These are phyloP conservation scores for Cenchrus fungigraminus DNA, from an alignment of 176 grass and related monocot species.

Conservation along the genomic window DNA sequence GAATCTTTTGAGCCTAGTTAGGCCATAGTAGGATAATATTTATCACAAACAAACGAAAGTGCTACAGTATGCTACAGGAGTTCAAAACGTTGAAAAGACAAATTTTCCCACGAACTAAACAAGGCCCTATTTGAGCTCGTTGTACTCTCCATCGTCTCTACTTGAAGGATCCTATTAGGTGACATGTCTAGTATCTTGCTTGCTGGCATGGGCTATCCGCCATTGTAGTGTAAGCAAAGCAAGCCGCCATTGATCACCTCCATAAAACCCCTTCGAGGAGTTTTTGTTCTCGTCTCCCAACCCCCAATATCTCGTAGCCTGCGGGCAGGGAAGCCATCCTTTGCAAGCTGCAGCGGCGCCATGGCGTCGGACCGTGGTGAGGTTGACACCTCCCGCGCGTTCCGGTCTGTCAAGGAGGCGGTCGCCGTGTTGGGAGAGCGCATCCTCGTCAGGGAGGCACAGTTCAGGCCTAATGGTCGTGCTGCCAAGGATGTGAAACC, in stretches of 20 bases:
- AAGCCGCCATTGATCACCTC: constrained; percentile 36
- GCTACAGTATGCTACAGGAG: too few species aligned
- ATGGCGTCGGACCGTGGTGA: constrained; percentile 34
- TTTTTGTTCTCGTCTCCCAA: constrained; percentile 32
- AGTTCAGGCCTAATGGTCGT: constrained; percentile 30
- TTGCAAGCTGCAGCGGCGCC: constrained; percentile 34
- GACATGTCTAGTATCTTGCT: constrained; percentile 43
- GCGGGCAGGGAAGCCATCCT: constrained; percentile 2
- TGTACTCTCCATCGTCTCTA: constrained; percentile 48
- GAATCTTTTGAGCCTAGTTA: too few species aligned
- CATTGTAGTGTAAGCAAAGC: constrained; percentile 88
- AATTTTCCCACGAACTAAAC: too few species aligned
- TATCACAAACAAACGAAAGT: too few species aligned
- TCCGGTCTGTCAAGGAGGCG: constrained; percentile 86
- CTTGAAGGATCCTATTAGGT: constrained; percentile 64
- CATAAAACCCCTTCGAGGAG: constrained; percentile 31
- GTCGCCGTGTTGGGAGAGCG: constrained; percentile 82
- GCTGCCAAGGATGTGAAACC: constrained; percentile 8
- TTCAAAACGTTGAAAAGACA: too few species aligned
- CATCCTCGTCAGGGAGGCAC: constrained; percentile 39
- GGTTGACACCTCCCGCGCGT: constrained; percentile 74
- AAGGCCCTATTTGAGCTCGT: neutral
- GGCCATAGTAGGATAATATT: too few species aligned
- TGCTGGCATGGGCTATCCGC: constrained; percentile 42
- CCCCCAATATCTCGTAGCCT: constrained; percentile 1